Evolutionary conservation across 805 yeast genomes (phyloP).

Genomic region (Kodamaea nitidulidarum): DNA sequence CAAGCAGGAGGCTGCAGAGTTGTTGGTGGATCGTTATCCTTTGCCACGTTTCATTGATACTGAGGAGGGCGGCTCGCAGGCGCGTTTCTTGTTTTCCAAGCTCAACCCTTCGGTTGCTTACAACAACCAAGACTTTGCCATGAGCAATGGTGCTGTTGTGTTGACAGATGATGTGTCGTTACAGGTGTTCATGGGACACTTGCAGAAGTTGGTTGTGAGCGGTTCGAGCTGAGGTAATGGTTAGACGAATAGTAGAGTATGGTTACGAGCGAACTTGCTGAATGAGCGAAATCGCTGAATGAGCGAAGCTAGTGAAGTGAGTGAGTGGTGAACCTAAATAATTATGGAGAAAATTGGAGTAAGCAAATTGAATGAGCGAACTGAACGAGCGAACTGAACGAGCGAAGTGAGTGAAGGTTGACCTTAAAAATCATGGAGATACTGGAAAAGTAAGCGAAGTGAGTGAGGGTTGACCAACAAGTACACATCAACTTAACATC

Average conservation of each 20-base stretch:
- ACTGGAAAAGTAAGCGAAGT: too few species aligned
- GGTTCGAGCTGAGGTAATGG: conserved; percentile 28
- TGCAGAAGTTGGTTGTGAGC: conserved; percentile 82
- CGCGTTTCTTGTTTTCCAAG: conserved; percentile 91
- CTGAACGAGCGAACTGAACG: too few species aligned
- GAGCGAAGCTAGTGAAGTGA: too few species aligned
- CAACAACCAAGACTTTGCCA: conserved; percentile 51
- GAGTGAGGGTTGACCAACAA: too few species aligned
- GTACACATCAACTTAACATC: too few species aligned
- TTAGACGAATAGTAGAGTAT: too few species aligned
- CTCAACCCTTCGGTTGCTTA: conserved; percentile 90
- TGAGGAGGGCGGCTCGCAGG: conserved; percentile 98
- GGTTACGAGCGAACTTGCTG: background rate
- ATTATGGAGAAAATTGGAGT: too few species aligned
- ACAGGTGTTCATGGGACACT: conserved; percentile 92
- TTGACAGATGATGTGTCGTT: conserved; percentile 94
- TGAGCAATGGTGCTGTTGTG: conserved; percentile 64
- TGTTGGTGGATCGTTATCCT: conserved; percentile 92
- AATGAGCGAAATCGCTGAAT: too few species aligned
- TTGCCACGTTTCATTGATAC: conserved; percentile 95
- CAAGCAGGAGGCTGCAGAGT: conserved; percentile 84
- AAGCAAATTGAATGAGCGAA: too few species aligned
- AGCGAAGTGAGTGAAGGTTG: too few species aligned
- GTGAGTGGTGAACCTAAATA: too few species aligned
- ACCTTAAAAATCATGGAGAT: too few species aligned